Conservation (phyloP, 495 filamentous ascomycete genomes). For the Halenospora varia region DNA sequence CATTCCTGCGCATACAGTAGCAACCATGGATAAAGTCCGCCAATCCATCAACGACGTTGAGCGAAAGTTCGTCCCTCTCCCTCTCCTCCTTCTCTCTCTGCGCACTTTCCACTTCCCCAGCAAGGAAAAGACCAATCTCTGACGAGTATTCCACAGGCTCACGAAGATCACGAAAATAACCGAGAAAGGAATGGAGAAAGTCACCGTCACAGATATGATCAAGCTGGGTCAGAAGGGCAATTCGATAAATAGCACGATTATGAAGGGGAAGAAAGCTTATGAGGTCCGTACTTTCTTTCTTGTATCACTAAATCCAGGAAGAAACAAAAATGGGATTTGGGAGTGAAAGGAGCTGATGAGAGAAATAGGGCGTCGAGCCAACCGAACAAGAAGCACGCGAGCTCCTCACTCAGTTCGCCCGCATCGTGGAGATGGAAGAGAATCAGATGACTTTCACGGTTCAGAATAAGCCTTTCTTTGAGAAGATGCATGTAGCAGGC, state of each 20-base stretch:
- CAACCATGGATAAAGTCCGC: constrained; percentile 10
- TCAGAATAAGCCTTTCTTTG: neutral
- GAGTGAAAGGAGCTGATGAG: neutral
- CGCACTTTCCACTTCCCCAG: neutral
- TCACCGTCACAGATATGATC: constrained; percentile 2
- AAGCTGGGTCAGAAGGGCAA: constrained; percentile 4
- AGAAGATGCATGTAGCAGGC: constrained; percentile 5
- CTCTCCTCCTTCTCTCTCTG: neutral
- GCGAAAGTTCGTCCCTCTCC: neutral
- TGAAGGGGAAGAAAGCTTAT: neutral
- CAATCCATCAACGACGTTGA: constrained; percentile 3
- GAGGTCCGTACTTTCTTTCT: too few species aligned
- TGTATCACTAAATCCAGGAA: too few species aligned
- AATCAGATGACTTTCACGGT: constrained; percentile 1
- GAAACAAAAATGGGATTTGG: too few species aligned
- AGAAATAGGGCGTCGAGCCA: neutral
- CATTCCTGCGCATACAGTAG: too few species aligned
- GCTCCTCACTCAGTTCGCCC: neutral
- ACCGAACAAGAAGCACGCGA: neutral
- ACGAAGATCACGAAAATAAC: neutral
- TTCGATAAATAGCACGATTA: neutral
- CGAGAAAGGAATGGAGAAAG: neutral
- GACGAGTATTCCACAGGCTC: neutral
- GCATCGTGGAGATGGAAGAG: neutral
- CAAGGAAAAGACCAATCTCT: too few species aligned